Evolutionary conservation across 2,329 filamentous ascomycete species (phyloP).

Genomic region (Fonsecaea pugnacius): DNA sequence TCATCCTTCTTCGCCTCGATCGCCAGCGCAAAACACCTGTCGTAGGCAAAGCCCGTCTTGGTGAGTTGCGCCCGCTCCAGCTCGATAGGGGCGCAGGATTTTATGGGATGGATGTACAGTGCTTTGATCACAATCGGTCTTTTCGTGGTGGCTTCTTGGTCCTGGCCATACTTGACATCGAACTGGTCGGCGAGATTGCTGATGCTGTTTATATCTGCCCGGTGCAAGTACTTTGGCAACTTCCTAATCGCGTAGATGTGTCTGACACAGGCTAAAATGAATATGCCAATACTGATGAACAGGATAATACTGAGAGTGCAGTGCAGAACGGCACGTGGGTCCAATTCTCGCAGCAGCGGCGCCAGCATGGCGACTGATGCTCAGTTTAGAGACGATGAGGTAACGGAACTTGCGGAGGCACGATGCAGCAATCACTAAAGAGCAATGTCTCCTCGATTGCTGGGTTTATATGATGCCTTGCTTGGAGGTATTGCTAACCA

Average conservation of each 20-base stretch:
- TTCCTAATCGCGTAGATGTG: background rate
- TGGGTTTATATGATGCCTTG: background rate
- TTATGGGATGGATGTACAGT: conserved; percentile 37
- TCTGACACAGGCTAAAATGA: background rate
- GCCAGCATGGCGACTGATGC: background rate
- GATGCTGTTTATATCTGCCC: background rate
- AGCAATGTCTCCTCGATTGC: background rate
- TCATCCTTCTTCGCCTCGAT: conserved; percentile 20
- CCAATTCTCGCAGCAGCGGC: background rate
- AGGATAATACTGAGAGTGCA: background rate
- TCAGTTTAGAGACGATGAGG: background rate
- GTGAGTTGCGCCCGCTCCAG: conserved; percentile 33
- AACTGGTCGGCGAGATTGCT: background rate
- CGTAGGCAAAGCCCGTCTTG: conserved; percentile 36
- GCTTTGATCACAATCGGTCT: conserved; percentile 27
- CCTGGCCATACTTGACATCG: background rate
- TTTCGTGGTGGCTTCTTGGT: background rate
- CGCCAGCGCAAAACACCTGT: conserved; percentile 36
- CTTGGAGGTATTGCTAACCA: background rate
- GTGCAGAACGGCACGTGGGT: background rate
- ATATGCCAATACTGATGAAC: background rate
- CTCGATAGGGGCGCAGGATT: conserved; percentile 36
- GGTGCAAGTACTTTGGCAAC: background rate
- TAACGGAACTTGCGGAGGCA: background rate
- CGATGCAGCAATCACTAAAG: background rate